Conservation (phyloP, 2,329 filamentous ascomycete species). For the Calonectria naviculata region DNA sequence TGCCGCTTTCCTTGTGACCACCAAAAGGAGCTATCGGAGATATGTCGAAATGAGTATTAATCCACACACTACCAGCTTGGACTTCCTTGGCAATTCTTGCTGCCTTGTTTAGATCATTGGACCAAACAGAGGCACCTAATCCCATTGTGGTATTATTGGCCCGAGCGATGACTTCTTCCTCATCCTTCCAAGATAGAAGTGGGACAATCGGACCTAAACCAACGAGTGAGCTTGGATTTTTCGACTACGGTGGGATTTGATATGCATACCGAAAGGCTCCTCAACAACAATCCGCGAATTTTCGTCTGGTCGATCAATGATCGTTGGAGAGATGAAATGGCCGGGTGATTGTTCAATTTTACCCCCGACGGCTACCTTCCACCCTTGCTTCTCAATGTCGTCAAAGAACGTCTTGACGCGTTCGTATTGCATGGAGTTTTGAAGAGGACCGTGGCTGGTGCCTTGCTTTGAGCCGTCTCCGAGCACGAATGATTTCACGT, state of each 20-base stretch:
- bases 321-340: conserved; percentile 68
- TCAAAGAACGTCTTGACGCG: conserved; percentile 57
- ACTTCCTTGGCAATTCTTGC: conserved; percentile 63
- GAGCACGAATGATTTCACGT: conserved; percentile 54
- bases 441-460: conserved; percentile 66
- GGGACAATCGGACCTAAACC: conserved; percentile 66
- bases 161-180: conserved; percentile 68
- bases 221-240: background rate
- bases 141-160: conserved; percentile 65
- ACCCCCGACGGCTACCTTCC: conserved; percentile 54
- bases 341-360: conserved; percentile 46
- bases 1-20: conserved; percentile 57
- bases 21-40: conserved; percentile 50
- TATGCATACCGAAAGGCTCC: conserved; percentile 56
- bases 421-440: conserved; percentile 74
- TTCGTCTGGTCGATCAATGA: conserved; percentile 70
- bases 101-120: conserved; percentile 60
- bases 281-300: conserved; percentile 66
- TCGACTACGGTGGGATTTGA: no score
- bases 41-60: conserved; percentile 66
- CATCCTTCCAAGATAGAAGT: conserved; percentile 68
- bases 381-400: conserved; percentile 58
- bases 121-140: conserved; percentile 68
- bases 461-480: conserved; percentile 54
- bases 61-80: conserved; percentile 69